Base-by-base conservation (phyloP, 257 asterid species). In the Gentiana dahurica region DNA sequence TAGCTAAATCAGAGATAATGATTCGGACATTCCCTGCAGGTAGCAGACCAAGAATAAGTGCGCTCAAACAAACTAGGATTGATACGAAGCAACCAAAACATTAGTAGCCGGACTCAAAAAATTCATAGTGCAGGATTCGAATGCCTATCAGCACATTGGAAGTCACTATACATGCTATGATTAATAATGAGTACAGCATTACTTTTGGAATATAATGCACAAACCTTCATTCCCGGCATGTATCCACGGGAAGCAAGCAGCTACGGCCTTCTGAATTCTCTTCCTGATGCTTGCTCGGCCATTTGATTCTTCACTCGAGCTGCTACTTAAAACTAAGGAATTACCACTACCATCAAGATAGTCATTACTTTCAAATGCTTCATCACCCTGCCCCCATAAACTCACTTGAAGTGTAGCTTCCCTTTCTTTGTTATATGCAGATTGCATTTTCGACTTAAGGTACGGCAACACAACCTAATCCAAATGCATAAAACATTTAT, bases 201-300 rank as follows among this genome's bases (percentile, higher is more conserved):
- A 56, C 12, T 24, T 3, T 12, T 24, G 49, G 65, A 43, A 9
- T 1, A 41, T 41, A 10, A 41, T 15, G 51, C 39, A 60, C 10
- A 62, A 55, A 87, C 97, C 98, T 87, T 92, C 99, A 66, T 73
- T 85, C 71, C 97, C 99, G 57, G 99, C 97, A 76, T 92, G 99
- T 54, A 92, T 62, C 97, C 95, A 92, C 45, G 99, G 97, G 73
- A 88, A 92, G 73, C 84, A 88, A 68, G 70, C 81, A 76, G 83
- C 84, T 60, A 85, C 58, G 56, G 83, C 66, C 75, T 92, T 88
- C 62, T 58, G 67, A 33, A 88, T 51, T 78, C 77, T 88, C 76
- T 74, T 77, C 54, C 71, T 55, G 66, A 72, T 68, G 37, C 76
- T 81, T 51, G 76, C 77, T 65, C 85, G 69, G 53, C 74, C 62